phyloP scores from a whole-genome alignment of 495 filamentous ascomycete genomes.

The Trichoderma gamsii region DNA sequence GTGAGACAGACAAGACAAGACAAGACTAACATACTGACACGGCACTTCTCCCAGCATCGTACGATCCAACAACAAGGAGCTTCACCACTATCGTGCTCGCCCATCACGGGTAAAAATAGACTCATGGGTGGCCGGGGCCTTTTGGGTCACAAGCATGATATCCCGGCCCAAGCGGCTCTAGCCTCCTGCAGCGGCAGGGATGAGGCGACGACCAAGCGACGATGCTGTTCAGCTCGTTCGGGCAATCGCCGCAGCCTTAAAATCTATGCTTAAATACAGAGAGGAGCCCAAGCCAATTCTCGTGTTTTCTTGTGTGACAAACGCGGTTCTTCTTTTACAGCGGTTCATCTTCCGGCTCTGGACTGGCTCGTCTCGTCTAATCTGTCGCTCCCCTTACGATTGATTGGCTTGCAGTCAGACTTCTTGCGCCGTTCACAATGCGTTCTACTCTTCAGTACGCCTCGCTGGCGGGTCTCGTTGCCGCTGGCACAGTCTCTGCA shows the following conservation, averaged over 20 bases:
- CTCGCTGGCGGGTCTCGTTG: conserved; percentile 2
- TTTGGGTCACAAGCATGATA: background rate
- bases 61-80: too few species aligned
- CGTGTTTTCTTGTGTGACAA: background rate
- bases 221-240: background rate
- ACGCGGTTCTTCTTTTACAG: background rate
- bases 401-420: background rate
- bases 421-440: conserved; percentile 3
- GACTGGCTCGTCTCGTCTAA: background rate
- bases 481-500: conserved; percentile 8
- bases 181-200: background rate
- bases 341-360: background rate
- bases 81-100: too few species aligned
- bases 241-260: conserved; percentile 1
- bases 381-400: background rate
- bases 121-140: background rate
- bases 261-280: conserved; percentile 10
- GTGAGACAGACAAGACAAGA: background rate
- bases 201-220: background rate
- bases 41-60: too few species aligned
- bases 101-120: too few species aligned
- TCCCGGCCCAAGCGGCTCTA: background rate
- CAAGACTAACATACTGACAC: background rate
- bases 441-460: background rate
- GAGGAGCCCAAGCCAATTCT: background rate